Evolutionary conservation across 441 rosid species (phyloP), one percentile per base, ranked within the genome.

Genomic region (Aquilaria agallochum): DNA sequence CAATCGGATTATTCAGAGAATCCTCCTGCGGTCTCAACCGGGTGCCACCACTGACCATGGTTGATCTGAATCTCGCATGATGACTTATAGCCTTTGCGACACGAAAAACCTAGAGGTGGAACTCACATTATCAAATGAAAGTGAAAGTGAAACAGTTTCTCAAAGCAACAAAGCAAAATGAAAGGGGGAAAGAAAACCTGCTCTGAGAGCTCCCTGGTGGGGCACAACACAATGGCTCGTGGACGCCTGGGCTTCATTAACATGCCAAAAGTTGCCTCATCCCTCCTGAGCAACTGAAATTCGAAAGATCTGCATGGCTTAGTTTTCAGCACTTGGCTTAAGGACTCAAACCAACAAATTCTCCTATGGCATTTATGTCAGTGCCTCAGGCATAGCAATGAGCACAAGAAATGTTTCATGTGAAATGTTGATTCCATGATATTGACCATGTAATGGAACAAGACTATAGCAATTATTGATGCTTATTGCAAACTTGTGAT

Each of bases 11-110:
- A 80, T 83, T 87, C 64, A 90, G 72, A 5, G 92, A 85, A 73
- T 86, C 96, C 68, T 93, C 95, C 65, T 93, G 97, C 6, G 97
- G 97, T 68, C 82, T 88, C 75, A 85, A 68, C 59, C 95, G 80
- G 55, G 88, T 80, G 56, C 98, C 96, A 67, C 98, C 98, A 76
- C 97, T 93, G 36, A 93, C 81, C 96, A 93, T 82, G 27, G 79
- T 88, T 59, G 84, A 85, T 75, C 96, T 78, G 73, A 93, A 93
- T 68, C 95, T 78, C 2, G 97, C 98, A 44, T 88, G 96, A 74
- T 93, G 97, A 68, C 98, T 78, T 44, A 93, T 78, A 33, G 95
- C 87, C 78, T 93, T 93, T 12, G 97, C 84, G 68, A 93, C 98
- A 40, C 83, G 87, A 59, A 88, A 90, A 68, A 93, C 98, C 98